Evolutionary conservation across 495 filamentous ascomycete genomes (phyloP).

Genomic region (Filosporella fistucella): DNA sequence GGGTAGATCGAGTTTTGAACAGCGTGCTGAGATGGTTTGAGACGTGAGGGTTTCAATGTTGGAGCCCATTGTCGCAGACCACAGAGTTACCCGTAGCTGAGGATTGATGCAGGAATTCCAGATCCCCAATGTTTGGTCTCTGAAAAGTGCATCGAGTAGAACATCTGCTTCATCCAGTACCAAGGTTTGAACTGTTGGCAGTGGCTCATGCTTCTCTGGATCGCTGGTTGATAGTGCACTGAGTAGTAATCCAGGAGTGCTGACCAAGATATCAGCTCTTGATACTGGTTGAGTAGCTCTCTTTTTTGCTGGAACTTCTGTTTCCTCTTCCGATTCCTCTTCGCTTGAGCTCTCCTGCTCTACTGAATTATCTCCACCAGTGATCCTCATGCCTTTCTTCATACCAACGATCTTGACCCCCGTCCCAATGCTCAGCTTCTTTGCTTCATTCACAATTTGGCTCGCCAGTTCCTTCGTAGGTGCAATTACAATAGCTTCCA

Average conservation of each 20-base stretch:
- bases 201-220: constrained; percentile 34
- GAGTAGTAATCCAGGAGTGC: constrained; percentile 75
- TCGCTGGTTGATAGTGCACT: constrained; percentile 60
- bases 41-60: constrained; percentile 76
- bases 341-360: constrained; percentile 11
- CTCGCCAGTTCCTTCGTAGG: constrained; percentile 89
- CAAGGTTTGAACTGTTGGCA: constrained; percentile 64
- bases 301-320: constrained; percentile 31
- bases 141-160: constrained; percentile 84
- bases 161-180: constrained; percentile 95
- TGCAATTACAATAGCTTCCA: constrained; percentile 72
- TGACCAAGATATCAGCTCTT: constrained; percentile 82
- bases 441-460: constrained; percentile 90
- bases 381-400: constrained; percentile 75
- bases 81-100: constrained; percentile 68
- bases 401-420: constrained; percentile 77
- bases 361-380: constrained; percentile 25
- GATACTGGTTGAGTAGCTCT: constrained; percentile 39
- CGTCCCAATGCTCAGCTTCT: constrained; percentile 73
- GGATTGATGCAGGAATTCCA: constrained; percentile 72
- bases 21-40: constrained; percentile 52
- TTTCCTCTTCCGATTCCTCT: constrained; percentile 27
- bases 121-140: constrained; percentile 81
- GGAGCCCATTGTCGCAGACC: constrained; percentile 96
- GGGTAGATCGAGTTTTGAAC: constrained; percentile 24